Evolutionary conservation across 257 asterid species (phyloP).

Genomic region (Solanum infundibuliforme): DNA sequence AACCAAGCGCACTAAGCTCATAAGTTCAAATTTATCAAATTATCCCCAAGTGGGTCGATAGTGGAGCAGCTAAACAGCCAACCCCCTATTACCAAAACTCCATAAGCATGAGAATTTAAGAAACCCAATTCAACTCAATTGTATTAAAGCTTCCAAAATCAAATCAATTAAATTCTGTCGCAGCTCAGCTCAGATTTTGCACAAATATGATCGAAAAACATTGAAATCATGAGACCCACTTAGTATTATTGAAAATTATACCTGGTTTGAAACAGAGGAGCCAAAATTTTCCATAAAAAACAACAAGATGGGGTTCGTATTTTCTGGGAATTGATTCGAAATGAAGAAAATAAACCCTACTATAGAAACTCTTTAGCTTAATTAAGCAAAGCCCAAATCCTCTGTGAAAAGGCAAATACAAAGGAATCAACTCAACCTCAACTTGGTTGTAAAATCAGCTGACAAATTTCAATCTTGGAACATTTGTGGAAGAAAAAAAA

Average conservation of each 20-base stretch:
- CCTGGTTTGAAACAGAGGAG: constrained; percentile 30
- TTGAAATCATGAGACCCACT: not conserved
- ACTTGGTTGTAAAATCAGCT: not conserved
- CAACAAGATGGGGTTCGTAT: constrained; percentile 10
- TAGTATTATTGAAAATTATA: constrained; percentile 13
- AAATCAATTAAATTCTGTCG: not conserved
- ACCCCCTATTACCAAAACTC: not conserved
- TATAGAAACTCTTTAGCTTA: constrained; percentile 5
- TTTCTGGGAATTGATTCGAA: constrained; percentile 19
- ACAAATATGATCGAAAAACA: not conserved
- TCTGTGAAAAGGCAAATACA: not conserved
- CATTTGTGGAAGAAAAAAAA: not conserved
- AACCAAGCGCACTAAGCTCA: not conserved
- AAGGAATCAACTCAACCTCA: not conserved
- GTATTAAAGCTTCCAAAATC: not conserved
- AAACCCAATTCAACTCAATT: not conserved
- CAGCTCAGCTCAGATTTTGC: not conserved
- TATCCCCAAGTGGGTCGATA: not conserved
- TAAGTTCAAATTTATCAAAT: not conserved
- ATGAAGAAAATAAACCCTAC: not conserved
- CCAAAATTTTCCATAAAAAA: constrained; percentile 24
- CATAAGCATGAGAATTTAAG: not conserved
- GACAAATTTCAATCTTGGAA: not conserved
- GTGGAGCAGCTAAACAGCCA: not conserved
- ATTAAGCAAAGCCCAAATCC: not conserved